These are phyloP conservation scores for Aspergillus sp. DNA, from an alignment of 2,329 filamentous ascomycete species.

Conservation along the genomic window DNA sequence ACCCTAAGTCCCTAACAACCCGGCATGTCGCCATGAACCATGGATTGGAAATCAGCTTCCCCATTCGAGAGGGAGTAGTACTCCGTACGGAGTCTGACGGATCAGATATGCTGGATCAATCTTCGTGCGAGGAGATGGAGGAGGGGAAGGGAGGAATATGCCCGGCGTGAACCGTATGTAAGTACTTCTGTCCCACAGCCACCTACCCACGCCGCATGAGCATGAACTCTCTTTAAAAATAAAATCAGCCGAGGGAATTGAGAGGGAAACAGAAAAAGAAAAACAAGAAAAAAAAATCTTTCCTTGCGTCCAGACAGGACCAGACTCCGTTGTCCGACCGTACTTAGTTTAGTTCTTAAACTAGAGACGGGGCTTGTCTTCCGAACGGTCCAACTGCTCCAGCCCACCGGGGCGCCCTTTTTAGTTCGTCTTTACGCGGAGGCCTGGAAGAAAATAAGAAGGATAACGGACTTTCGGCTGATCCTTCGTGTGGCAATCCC, in stretches of 20 bases:
- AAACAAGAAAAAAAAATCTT: background rate
- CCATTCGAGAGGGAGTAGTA: background rate
- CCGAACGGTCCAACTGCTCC: background rate
- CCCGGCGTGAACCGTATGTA: background rate
- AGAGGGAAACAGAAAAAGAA: background rate
- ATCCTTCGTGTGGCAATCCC: background rate
- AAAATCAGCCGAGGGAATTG: too few species aligned
- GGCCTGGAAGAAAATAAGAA: background rate
- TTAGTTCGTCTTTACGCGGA: background rate
- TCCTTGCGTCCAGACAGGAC: background rate
- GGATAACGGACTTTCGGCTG: background rate
- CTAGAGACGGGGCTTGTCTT: background rate
- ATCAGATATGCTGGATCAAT: background rate
- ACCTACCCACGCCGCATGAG: background rate
- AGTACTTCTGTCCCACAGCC: background rate
- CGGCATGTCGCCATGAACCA: background rate
- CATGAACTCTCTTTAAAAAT: background rate
- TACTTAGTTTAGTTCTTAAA: background rate
- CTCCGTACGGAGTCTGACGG: background rate
- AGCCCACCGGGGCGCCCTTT: background rate
- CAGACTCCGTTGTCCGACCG: background rate
- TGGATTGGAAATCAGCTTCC: background rate
- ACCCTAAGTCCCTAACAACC: background rate
- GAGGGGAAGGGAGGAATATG: background rate
- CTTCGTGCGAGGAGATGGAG: background rate